A percentile compares a stretch with the other conserved stretches of the same genome.
phyloP scores from a whole-genome alignment of 2,329 filamentous ascomycete genomes.

The Keithomyces neogunnii region DNA sequence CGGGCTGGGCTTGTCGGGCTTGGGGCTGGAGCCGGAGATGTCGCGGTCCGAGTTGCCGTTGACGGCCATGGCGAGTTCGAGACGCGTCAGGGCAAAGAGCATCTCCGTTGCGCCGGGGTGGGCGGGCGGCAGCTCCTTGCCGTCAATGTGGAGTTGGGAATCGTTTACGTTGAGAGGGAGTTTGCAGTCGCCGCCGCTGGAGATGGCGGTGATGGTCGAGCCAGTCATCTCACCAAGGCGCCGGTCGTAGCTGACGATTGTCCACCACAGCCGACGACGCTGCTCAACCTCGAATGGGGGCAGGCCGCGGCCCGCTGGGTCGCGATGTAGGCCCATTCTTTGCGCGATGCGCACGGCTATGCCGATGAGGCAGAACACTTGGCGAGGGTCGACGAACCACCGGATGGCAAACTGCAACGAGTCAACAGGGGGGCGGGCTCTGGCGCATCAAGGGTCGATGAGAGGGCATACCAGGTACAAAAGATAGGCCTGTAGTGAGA shows the following conservation, averaged over 20 bases:
- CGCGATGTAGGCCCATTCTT: constrained; percentile 59
- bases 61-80: constrained; percentile 49
- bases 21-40: constrained; percentile 15
- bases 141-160: constrained; percentile 47
- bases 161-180: constrained; percentile 55
- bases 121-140: constrained; percentile 42
- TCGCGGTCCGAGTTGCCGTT: constrained; percentile 36
- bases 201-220: constrained; percentile 45
- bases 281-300: constrained; percentile 58
- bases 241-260: constrained; percentile 58
- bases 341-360: constrained; percentile 60
- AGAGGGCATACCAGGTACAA: constrained; percentile 53
- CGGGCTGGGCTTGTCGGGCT: constrained; percentile 18
- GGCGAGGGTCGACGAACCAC: constrained; percentile 48
- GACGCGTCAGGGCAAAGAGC: constrained; percentile 48
- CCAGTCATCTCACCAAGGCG: constrained; percentile 60
- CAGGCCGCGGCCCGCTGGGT: constrained; percentile 44
- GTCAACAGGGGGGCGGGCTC: not conserved
- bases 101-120: constrained; percentile 49
- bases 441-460: not conserved
- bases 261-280: constrained; percentile 67
- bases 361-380: constrained; percentile 44
- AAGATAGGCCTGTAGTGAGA: constrained; percentile 58
- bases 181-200: constrained; percentile 44
- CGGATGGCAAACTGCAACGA: constrained; percentile 33